Percentiles rank a stretch among this genome's conserved stretches.
phyloP scores from a whole-genome alignment of 1,284 basidiomycete species.

The Rhodotorula sp. region DNA sequence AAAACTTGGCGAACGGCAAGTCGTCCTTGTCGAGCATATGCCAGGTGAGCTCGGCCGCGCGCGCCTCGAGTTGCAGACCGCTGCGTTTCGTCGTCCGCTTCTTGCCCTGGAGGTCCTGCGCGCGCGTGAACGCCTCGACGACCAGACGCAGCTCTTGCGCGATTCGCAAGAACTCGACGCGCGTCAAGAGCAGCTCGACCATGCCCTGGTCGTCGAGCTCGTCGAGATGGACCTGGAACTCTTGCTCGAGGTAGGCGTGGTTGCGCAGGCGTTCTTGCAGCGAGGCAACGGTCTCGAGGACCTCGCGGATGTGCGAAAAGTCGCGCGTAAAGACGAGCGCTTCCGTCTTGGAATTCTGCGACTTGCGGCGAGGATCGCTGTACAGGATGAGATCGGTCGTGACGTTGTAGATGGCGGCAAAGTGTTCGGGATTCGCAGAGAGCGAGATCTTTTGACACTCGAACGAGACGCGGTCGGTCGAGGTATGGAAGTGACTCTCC shows the following conservation, averaged over 20 bases:
- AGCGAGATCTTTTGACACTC: conserved; percentile 83
- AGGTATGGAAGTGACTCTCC: conserved; percentile 34
- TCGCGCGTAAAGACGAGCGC: conserved; percentile 86
- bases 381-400: conserved; percentile 85
- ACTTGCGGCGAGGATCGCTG: conserved; percentile 79
- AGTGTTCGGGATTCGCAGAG: conserved; percentile 82
- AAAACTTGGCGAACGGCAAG: conserved; percentile 80
- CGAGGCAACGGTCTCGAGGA: conserved; percentile 67
- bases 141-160: conserved; percentile 80
- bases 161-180: conserved; percentile 71
- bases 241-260: conserved; percentile 53
- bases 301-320: conserved; percentile 72
- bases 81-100: conserved; percentile 51
- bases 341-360: conserved; percentile 73
- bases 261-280: conserved; percentile 74
- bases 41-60: conserved; percentile 88
- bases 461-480: conserved; percentile 62
- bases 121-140: conserved; percentile 83
- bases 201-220: conserved; percentile 57
- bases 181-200: conserved; percentile 61
- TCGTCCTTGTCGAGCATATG: conserved; percentile 78
- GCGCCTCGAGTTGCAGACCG: conserved; percentile 75
- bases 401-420: conserved; percentile 81
- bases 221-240: conserved; percentile 49
- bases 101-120: conserved; percentile 64